A percentile compares a stretch with the other conserved stretches of the same genome.
Conservation (phyloP, 176 grass and related monocot species). For the Areca catechu region DNA sequence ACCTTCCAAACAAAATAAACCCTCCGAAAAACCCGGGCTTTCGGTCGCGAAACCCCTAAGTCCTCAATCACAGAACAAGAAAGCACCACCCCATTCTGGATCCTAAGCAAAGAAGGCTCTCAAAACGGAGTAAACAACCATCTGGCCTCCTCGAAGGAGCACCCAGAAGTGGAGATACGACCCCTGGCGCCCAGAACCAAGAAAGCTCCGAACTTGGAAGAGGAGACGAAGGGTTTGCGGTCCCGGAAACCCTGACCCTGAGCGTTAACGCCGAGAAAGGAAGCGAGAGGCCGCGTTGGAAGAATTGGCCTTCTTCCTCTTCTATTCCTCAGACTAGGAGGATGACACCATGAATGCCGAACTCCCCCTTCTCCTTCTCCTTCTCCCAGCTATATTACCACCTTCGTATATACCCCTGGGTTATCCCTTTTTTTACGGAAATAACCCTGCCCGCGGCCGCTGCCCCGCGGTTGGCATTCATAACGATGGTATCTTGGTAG, state of each 20-base stretch:
- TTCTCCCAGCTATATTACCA: too few species aligned
- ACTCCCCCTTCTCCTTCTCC: too few species aligned
- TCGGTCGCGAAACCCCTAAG: background rate
- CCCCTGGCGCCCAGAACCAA: background rate
- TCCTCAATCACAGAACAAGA: background rate
- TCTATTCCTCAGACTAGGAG: too few species aligned
- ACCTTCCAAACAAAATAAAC: background rate
- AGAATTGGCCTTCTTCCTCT: background rate
- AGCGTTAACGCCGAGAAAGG: background rate
- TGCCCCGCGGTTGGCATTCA: too few species aligned
- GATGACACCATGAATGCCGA: too few species aligned
- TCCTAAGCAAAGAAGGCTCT: background rate
- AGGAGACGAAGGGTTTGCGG: too few species aligned
- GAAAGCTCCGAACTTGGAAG: slow-evolving; percentile 2
- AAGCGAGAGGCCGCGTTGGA: background rate
- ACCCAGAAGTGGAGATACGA: background rate
- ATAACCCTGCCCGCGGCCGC: too few species aligned
- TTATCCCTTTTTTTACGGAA: too few species aligned
- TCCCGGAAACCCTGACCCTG: background rate
- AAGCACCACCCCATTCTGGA: background rate
- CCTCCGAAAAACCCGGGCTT: background rate
- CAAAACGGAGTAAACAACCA: too few species aligned
- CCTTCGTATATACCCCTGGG: too few species aligned
- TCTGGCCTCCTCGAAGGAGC: too few species aligned
- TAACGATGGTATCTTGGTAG: too few species aligned